Evolutionary conservation across 371 early-diverging fungal species (phyloP).

Genomic region (Mycotypha africana): DNA sequence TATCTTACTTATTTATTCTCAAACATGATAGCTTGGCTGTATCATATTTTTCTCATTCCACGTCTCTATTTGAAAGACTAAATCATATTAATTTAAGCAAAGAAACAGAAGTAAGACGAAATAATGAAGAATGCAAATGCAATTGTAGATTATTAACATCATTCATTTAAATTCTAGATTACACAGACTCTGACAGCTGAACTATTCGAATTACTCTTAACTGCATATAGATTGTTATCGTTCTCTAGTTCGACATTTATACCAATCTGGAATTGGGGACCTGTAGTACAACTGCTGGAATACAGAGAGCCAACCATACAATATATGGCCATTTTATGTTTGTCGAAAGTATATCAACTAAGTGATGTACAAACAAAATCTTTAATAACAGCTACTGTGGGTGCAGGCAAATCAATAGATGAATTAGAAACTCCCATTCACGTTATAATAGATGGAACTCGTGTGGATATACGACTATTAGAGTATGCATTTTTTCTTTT

Average conservation of each 20-base stretch:
- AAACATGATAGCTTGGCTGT: slow-evolving; percentile 48
- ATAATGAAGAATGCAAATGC: too few relatives aligned
- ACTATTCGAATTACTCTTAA: slow-evolving; percentile 49
- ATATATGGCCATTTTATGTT: slow-evolving; percentile 49
- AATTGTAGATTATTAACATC: too few relatives aligned
- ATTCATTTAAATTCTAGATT: too few relatives aligned
- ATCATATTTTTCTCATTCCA: slow-evolving; percentile 49
- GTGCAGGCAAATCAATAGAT: slow-evolving; percentile 13
- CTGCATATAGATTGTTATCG: slow-evolving; percentile 55
- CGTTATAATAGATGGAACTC: slow-evolving; percentile 23
- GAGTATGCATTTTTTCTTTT: too few relatives aligned
- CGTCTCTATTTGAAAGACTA: slow-evolving; percentile 50
- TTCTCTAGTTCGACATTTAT: slow-evolving; percentile 52
- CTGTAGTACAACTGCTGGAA: slow-evolving; percentile 49
- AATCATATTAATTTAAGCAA: slow-evolving; percentile 18
- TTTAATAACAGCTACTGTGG: slow-evolving; percentile 21
- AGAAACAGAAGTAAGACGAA: background rate
- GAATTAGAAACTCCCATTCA: slow-evolving; percentile 28
- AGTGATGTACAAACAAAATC: slow-evolving; percentile 40
- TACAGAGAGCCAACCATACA: slow-evolving; percentile 41
- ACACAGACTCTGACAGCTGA: slow-evolving; percentile 6
- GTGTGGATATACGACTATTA: slow-evolving; percentile 42
- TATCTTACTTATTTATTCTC: too few relatives aligned
- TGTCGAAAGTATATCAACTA: slow-evolving; percentile 47
- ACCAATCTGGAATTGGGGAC: slow-evolving; percentile 64